Evolutionary conservation across 1,139 yeast genomes (phyloP), one percentile per base, ranked within the genome.

Genomic region (Meyerozyma smithsonii): DNA sequence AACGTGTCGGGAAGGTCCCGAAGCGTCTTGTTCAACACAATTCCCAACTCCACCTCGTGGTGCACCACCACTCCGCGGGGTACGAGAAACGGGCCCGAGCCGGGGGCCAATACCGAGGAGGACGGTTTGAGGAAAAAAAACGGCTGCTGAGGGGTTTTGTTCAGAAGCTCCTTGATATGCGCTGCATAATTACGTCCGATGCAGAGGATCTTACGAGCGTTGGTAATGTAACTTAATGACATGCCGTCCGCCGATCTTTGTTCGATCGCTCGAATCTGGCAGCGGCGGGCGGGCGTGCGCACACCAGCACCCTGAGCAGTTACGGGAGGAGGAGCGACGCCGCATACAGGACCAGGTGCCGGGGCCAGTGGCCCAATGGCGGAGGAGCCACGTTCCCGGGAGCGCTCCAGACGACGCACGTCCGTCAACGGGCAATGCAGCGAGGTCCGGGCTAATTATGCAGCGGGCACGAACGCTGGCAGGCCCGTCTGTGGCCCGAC

Each of bases 151-250:
- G 98, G 97, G 28, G 77, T 72, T 24, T 76, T 64, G 57, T 89
- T 92, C 68, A 87, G 85, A 43, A 92, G 72, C 61, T 92, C 98
- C 49, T 84, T 79, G 59, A 89, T 86, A 54, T 92, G 98, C 32
- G 95, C 97, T 5, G 88, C 95, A 59, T 89, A 92, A 64, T 92
- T 92, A 51, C 99, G 83, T 37, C 98, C 98, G 48, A 92, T 90
- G 62, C 98, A 92, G 34, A 92, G 76, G 58, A 90, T 79, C 66
- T 92, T 92, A 36, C 84, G 73, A 2, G 94, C 94, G 26, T 68
- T 60, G 45, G 77, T 79, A 34, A 81, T 67, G 56, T 83, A 86
- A 32, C 72, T 66, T 54, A 72, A 70, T 12, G 84, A 72, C 84
- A 78, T 78, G 37, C 25, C 37, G 34, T 17, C 6, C 15, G 15